Base-by-base conservation (phyloP, 345 rosid species). In the Pistacia integerrima region DNA sequence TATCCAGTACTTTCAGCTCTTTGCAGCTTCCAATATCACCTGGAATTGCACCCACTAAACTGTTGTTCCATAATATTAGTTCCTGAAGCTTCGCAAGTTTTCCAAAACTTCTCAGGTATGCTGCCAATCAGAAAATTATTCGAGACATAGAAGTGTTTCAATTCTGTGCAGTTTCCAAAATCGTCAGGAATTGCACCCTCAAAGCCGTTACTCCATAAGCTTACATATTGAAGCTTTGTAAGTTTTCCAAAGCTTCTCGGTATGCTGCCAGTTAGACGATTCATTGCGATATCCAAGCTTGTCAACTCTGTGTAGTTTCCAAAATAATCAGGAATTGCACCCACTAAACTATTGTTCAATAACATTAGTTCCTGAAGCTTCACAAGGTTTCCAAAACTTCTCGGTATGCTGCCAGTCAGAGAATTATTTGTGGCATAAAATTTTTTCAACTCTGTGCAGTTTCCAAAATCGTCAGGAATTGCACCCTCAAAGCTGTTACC, bases 321-420 rank as follows among this genome's bases (percentile, higher is more conserved):
- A 20, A 93, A 77, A 82, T 92, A 97, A 14, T 81, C 79, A 0
- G 97, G 97, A 70, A 93, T 93, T 57, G 81, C 73, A 11, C 97
- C 97, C 49, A 90, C 98, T 67, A 96, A 81, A 82, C 87, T 89
- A 84, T 93, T 96, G 82, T 93, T 92, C 97, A 97, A 96, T 70
- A 93, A 74, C 17, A 90, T 4, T 38, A 38, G 4, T 2, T 87
- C 97, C 70, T 86, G 85, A 76, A 96, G 97, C 84, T 90, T 92
- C 72, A 78, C 41, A 60, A 96, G 97, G 69, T 81, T 80, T 2
- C 97, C 95, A 16, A 92, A 85, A 84, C 88, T 90, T 77, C 79
- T 81, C 6, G 98, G 99, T 78, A 96, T 89, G 83, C 77, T 89
- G 51, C 97, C 98, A 0, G 92, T 87, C 64, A 96, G 83, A 56